Base-by-base conservation (phyloP, 2,329 filamentous ascomycete species). In the Ascochyta lentis region DNA sequence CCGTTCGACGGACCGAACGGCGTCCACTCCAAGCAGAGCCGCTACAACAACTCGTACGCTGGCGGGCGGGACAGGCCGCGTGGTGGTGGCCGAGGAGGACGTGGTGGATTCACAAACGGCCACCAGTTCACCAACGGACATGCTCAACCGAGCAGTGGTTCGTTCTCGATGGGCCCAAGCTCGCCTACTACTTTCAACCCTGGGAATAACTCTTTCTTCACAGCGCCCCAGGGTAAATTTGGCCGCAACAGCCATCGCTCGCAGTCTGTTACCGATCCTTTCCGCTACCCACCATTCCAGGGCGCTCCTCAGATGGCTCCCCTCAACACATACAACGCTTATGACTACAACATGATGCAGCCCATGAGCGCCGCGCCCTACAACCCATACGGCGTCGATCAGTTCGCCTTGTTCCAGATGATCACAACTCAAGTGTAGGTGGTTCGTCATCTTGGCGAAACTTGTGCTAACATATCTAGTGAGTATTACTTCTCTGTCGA, bases 401-500 rank as follows among this genome's bases (percentile, higher is more conserved):
- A 83, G n/a, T 82, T 78, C 58, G 81, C 82, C 33, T 66, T 86
- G 31, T 77, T 85, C 60, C 75, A 75, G 71, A 84, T 84, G 83
- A 84, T 86, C 69, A 83, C 80, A 59, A 84, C 81, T 66, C 87
- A 88, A 69, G 72, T 85, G 79, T 84, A 80, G 73, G 81, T 57
- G 9, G 27, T 33, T 16, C 27, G 29, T 12, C 15, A 13, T 10
- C 23, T 8, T 19, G n/a, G 27, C 6, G 9, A 13, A 34, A 40
- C 13, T 9, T 7, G 33, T 33, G 51, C 73, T 78, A 71, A 79
- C 59, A 38, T 72, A 61, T 79, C 84, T 70, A 84, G 92, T 34
- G 92, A 96, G 69, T 99, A 97, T 80, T 99, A 99, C 77, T 96
- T 99, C 78, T 98, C 94, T 0, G 85, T 96, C 26, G 91, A 97